Evolutionary conservation across 495 filamentous ascomycete genomes (phyloP).

Genomic region (Rhypophila decipiens): DNA sequence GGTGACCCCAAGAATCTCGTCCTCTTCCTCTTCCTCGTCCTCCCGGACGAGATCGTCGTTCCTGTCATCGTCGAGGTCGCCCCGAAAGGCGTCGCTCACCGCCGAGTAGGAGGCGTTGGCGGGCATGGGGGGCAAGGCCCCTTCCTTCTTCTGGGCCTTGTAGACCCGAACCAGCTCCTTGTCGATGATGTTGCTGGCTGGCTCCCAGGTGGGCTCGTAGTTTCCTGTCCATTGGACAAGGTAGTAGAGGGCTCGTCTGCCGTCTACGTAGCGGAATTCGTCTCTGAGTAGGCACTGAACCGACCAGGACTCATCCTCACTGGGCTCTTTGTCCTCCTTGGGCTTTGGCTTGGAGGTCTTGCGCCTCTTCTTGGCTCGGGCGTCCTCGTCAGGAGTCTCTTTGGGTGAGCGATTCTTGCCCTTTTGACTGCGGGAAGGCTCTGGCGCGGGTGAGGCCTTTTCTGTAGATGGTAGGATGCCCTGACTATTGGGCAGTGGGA

Average conservation of each 20-base stretch:
- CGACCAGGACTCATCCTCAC: conserved; percentile 21
- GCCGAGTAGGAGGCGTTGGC: conserved; percentile 27
- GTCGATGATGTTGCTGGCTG: conserved; percentile 31
- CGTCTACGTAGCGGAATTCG: conserved; percentile 9
- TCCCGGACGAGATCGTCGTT: neutral
- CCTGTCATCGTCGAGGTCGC: conserved; percentile 14
- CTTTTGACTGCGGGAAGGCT: no score
- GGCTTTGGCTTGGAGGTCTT: neutral
- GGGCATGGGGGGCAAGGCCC: conserved; percentile 10
- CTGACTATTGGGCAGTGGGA: no score
- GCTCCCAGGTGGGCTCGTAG: conserved; percentile 46
- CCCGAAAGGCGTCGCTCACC: conserved; percentile 36
- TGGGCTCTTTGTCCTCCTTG: conserved; percentile 1
- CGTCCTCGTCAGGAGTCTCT: no score
- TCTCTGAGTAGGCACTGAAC: no score
- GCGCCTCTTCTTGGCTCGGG: neutral
- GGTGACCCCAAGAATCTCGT: conserved; percentile 2
- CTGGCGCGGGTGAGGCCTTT: no score
- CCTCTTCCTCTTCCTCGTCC: neutral
- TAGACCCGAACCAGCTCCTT: conserved; percentile 24
- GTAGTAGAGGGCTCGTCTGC: conserved; percentile 26
- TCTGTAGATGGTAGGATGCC: no score
- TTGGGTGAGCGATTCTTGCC: no score
- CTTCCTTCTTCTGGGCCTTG: conserved; percentile 19
- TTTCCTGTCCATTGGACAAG: conserved; percentile 42